phyloP scores from a whole-genome alignment of 1,139 yeast species.

The Taphrina confusa region DNA sequence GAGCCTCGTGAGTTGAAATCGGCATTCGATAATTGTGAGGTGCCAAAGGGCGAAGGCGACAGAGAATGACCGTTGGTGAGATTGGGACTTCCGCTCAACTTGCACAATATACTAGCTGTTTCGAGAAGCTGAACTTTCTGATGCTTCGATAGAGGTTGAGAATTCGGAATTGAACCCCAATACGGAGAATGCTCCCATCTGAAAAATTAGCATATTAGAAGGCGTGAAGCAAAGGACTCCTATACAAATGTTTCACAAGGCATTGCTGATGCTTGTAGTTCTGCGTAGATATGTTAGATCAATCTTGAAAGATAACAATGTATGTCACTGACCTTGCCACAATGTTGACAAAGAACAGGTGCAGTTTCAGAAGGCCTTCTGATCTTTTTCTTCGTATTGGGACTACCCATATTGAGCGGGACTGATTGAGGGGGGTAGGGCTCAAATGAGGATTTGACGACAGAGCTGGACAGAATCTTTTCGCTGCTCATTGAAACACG shows the following conservation, averaged over 20 bases:
- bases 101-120: constrained; percentile 31
- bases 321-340: constrained; percentile 26
- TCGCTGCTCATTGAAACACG: constrained; percentile 21
- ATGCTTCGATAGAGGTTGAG: constrained; percentile 30
- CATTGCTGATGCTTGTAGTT: constrained; percentile 34
- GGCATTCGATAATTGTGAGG: constrained; percentile 18
- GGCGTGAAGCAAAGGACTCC: too few species aligned
- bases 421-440: constrained; percentile 17
- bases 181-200: constrained; percentile 34
- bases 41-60: constrained; percentile 32
- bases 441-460: constrained; percentile 9
- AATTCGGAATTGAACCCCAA: constrained; percentile 25
- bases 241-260: constrained; percentile 31
- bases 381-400: constrained; percentile 17
- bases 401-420: constrained; percentile 6
- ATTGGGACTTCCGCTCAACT: constrained; percentile 24
- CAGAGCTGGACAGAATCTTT: constrained; percentile 11
- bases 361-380: constrained; percentile 30
- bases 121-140: constrained; percentile 34
- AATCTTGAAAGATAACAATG: not conserved
- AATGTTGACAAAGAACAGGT: constrained; percentile 31
- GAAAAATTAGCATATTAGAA: not conserved
- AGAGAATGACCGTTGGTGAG: constrained; percentile 21
- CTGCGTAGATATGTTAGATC: not conserved
- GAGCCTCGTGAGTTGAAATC: constrained; percentile 9